phyloP scores from a whole-genome alignment of 805 yeast species.

The Jamesozyma gamospora region DNA sequence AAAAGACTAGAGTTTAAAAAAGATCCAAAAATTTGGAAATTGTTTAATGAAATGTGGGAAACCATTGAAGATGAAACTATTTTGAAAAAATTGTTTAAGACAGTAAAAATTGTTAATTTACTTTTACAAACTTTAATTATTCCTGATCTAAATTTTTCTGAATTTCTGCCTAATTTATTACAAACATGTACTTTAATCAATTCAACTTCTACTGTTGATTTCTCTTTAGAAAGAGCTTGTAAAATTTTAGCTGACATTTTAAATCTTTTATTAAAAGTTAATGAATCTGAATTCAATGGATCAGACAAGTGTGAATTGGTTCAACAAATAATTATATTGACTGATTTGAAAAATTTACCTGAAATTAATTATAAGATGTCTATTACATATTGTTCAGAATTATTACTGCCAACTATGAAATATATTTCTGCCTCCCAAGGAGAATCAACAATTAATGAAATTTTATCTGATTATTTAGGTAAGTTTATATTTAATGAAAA shows the following conservation, averaged over 20 bases:
- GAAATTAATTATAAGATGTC: slow-evolving; percentile 15
- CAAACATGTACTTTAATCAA: slow-evolving; percentile 17
- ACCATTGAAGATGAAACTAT: slow-evolving; percentile 18
- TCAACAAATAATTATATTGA: slow-evolving; percentile 14
- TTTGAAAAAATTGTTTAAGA: slow-evolving; percentile 35
- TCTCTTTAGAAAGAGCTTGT: slow-evolving; percentile 18
- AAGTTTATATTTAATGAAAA: slow-evolving; percentile 10
- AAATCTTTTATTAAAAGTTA: slow-evolving; percentile 5
- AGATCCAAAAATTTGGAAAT: slow-evolving; percentile 39
- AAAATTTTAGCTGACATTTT: slow-evolving; percentile 16
- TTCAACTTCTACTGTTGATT: slow-evolving; percentile 18
- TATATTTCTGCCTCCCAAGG: slow-evolving; percentile 6
- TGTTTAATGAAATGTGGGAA: slow-evolving; percentile 36
- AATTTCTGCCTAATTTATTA: slow-evolving; percentile 10
- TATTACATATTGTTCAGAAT: slow-evolving; percentile 11
- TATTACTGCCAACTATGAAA: slow-evolving; percentile 16
- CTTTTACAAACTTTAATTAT: slow-evolving; percentile 12
- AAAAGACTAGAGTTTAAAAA: slow-evolving; percentile 36
- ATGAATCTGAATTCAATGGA: background rate
- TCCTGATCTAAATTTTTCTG: slow-evolving; percentile 1
- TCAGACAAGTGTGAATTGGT: slow-evolving; percentile 7
- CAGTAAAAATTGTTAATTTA: slow-evolving; percentile 31
- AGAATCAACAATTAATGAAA: background rate
- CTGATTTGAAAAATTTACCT: slow-evolving; percentile 12
- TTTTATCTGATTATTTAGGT: slow-evolving; percentile 7